Conservation (phyloP, 192 early-diverging fungal genomes). For the Cladochytrium replicatum region DNA sequence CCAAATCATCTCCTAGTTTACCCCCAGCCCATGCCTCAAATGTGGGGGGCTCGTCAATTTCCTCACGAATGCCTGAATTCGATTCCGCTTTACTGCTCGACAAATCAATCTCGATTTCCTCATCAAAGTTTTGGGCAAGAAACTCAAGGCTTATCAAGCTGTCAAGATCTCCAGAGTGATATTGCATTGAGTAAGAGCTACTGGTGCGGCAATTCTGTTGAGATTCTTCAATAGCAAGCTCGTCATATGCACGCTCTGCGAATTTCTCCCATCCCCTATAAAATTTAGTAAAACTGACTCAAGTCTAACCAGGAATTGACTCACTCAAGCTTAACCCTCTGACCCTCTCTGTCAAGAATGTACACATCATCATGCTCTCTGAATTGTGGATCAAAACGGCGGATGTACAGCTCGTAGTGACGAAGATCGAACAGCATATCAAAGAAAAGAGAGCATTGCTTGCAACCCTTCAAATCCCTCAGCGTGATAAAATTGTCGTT, state of each 20-base stretch:
- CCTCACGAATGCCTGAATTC: too few species aligned
- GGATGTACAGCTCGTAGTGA: conserved; percentile 41
- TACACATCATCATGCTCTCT: conserved; percentile 45
- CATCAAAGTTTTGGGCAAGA: too few species aligned
- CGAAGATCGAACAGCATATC: conserved; percentile 54
- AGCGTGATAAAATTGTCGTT: conserved; percentile 25
- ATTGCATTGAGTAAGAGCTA: too few species aligned
- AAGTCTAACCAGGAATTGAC: not conserved
- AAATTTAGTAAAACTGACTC: not conserved
- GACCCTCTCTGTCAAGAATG: conserved; percentile 16
- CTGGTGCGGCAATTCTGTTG: too few species aligned
- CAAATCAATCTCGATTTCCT: too few species aligned
- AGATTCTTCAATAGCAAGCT: conserved; percentile 43
- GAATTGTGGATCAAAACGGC: conserved; percentile 44
- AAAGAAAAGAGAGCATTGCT: conserved; percentile 36
- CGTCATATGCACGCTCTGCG: conserved; percentile 43
- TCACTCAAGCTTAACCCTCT: conserved; percentile 33
- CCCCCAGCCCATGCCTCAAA: too few species aligned
- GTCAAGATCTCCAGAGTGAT: too few species aligned
- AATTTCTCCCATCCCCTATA: conserved; percentile 54
- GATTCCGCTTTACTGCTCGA: too few species aligned
- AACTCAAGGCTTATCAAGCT: too few species aligned
- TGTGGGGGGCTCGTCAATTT: too few species aligned
- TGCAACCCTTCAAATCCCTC: conserved; percentile 32
- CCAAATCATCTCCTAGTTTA: too few species aligned